phyloP scores from a whole-genome alignment of 257 asterid species.

The Nicotiana sylvestris region DNA sequence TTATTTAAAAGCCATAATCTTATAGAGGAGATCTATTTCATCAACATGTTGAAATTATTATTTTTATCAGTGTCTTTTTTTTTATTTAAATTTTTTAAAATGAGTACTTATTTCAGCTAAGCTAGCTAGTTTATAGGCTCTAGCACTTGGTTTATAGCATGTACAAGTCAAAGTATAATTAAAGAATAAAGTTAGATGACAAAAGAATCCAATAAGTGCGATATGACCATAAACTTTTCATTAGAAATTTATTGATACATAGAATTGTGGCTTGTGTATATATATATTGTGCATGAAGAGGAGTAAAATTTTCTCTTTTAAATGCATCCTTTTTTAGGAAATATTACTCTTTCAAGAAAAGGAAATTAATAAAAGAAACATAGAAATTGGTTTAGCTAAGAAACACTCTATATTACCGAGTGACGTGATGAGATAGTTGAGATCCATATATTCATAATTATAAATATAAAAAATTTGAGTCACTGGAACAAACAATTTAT shows the following conservation, averaged over 20 bases:
- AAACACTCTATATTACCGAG: background rate
- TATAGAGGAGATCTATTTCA: too few species aligned
- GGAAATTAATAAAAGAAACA: background rate
- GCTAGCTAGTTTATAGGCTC: background rate
- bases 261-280: too few species aligned
- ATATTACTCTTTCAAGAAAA: background rate
- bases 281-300: background rate
- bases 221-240: background rate
- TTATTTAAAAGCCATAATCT: background rate
- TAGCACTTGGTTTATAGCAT: background rate
- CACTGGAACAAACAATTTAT: too few species aligned
- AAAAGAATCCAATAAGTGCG: background rate
- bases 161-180: background rate
- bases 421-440: too few species aligned
- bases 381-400: background rate
- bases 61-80: too few species aligned
- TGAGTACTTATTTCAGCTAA: background rate
- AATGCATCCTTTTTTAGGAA: background rate
- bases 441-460: too few species aligned
- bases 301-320: background rate
- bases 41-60: too few species aligned
- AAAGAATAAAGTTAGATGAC: background rate
- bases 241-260: background rate
- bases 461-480: too few species aligned
- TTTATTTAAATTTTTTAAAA: background rate